These are phyloP conservation scores for Annona squamosa DNA, from an alignment of 164 flowering plant species.

Conservation along the genomic window DNA sequence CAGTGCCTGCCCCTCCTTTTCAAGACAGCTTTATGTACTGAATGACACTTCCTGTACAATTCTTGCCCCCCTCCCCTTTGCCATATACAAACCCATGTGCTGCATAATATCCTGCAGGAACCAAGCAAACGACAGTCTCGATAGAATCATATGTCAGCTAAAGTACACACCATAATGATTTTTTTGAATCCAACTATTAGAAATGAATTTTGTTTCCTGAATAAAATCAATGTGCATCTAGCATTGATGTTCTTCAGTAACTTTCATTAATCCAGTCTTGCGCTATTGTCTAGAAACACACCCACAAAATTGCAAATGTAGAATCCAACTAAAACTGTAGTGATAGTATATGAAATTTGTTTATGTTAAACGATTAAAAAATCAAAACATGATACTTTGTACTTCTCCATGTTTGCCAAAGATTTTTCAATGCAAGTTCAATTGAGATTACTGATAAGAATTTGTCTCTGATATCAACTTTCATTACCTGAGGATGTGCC, in stretches of 20 bases:
- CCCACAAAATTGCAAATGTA: not conserved
- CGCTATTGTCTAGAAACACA: not conserved
- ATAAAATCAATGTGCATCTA: too few relatives aligned
- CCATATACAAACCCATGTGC: conserved; percentile 68
- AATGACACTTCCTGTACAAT: conserved; percentile 35
- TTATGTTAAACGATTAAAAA: not conserved
- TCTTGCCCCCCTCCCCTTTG: conserved; percentile 60
- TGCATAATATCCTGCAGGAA: conserved; percentile 56
- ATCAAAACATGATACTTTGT: not conserved
- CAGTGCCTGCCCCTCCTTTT: not conserved
- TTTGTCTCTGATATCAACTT: not conserved
- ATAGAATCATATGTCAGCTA: not conserved
- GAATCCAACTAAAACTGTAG: not conserved
- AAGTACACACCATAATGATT: not conserved
- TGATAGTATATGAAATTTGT: not conserved
- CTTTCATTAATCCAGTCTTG: too few relatives aligned
- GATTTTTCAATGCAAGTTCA: not conserved
- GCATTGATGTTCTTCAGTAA: not conserved
- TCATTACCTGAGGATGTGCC: conserved; percentile 84
- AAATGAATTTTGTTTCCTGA: not conserved
- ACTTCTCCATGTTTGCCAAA: not conserved
- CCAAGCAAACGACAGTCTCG: not conserved
- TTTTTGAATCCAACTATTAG: not conserved
- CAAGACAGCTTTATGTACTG: not conserved
- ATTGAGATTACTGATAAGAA: not conserved